Base-by-base conservation (phyloP, 352 stramenopile genomes). In the Pythium guiyangense region DNA sequence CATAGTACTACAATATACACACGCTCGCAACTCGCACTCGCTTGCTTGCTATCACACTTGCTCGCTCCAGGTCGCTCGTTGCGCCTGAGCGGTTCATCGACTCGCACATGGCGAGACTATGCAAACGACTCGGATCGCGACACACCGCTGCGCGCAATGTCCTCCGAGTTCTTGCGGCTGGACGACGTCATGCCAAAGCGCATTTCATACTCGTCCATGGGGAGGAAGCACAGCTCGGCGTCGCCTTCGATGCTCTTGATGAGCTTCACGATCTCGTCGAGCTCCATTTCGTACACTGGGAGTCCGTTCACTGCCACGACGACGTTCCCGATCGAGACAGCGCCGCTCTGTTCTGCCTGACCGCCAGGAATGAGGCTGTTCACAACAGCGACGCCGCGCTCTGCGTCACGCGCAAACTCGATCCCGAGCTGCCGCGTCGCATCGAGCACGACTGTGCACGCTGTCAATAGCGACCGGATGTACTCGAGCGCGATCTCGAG, bases 401-500 rank as follows among this genome's bases (percentile, higher is more conserved):
- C 69, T 2, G 57, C 18, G 53, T 92, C 70, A 18, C 70, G 73
- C 4, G 73, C 70, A 60, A 94, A 92, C 70, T 90, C 76, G 44
- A 94, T 86, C 11, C 85, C 85, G 11, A 94, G 77, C 42, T 84
- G 79, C 35, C 73, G 69, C 22, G 71, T 71, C 11, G 77, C 75
- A 18, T 90, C 84, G 18, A 94, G 60, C 55, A 90, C 78, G 11
- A 92, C 80, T 0, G 84, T 92, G 52, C 81, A 91, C n/a, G 84
- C 83, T 1, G 80, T 90, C 29, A 92, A 52, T 6, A 94, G 79
- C 26, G 82, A 92, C 18, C 84, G 79, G 14, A 94, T 89, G 73
- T 94, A 95, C 67, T 95, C 85, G 49, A 95, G 66, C 35, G 83
- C 85, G 55, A 95, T 95, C 69, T 95, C 85, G 15, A 95, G 60